Evolutionary conservation across 2,329 filamentous ascomycete genomes (phyloP).

Genomic region (Elsinoe ampelina): DNA sequence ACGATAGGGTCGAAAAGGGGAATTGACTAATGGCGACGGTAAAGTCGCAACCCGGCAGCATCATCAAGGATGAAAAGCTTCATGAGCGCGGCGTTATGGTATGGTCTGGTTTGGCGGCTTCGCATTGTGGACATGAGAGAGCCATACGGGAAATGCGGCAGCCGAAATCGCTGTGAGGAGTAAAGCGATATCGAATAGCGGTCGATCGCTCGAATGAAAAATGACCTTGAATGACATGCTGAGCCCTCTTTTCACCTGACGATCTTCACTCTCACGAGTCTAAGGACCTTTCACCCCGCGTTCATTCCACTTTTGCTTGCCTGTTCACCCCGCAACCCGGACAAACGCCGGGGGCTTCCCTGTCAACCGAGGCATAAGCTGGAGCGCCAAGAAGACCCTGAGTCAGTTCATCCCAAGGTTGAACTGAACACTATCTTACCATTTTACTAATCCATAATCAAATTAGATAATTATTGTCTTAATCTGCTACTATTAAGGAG

Average conservation of each 20-base stretch:
- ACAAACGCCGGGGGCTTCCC: constrained; percentile 3
- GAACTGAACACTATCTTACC: no score
- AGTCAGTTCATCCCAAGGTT: no score
- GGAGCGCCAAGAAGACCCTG: no score
- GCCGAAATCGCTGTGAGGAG: neutral
- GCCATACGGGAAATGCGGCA: neutral
- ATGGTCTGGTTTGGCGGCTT: neutral
- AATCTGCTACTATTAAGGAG: no score
- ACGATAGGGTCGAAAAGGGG: constrained; percentile 26
- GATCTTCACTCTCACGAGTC: neutral
- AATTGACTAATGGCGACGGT: no score
- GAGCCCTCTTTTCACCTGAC: neutral
- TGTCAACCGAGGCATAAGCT: no score
- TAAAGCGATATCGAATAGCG: neutral
- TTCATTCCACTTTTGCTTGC: constrained; percentile 1
- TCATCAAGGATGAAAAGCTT: neutral
- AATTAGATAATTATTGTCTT: no score
- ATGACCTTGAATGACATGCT: constrained; percentile 10
- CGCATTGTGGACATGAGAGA: neutral
- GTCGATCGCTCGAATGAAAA: constrained; percentile 4
- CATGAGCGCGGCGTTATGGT: constrained; percentile 5
- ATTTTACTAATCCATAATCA: no score
- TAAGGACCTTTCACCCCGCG: neutral
- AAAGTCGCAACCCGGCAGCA: neutral
- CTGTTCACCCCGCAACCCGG: constrained; percentile 2